These are phyloP conservation scores for Guadua angustifolia DNA, from an alignment of 176 grass and related monocot species.

Conservation along the genomic window DNA sequence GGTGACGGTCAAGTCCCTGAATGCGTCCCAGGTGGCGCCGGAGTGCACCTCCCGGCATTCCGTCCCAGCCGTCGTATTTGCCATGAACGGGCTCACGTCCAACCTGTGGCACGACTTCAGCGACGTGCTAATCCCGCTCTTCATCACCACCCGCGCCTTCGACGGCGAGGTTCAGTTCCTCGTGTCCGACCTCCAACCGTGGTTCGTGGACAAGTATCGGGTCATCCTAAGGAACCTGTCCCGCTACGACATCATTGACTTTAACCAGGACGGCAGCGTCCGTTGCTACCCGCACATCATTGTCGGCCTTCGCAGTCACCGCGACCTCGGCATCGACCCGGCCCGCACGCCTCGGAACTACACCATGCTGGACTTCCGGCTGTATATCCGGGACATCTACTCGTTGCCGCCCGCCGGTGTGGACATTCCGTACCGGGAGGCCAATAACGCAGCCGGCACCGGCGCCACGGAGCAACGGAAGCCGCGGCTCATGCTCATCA, in stretches of 20 bases:
- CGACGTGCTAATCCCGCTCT: constrained; percentile 72
- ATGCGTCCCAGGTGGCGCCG: constrained; percentile 47
- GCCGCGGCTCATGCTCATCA: constrained; percentile 61
- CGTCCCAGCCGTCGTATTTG: constrained; percentile 61
- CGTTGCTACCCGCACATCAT: constrained; percentile 64
- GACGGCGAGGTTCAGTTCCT: constrained; percentile 73
- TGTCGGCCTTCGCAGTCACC: constrained; percentile 69
- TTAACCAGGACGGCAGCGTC: constrained; percentile 49
- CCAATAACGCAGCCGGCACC: not conserved
- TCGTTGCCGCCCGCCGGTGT: constrained; percentile 36
- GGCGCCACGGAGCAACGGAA: not conserved
- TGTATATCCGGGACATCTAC: constrained; percentile 59
- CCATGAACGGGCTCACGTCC: constrained; percentile 70
- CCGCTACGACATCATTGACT: constrained; percentile 57
- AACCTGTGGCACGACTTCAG: constrained; percentile 80
- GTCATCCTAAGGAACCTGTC: constrained; percentile 59
- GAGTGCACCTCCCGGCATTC: constrained; percentile 52
- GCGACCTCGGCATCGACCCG: constrained; percentile 68
- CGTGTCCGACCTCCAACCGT: constrained; percentile 57
- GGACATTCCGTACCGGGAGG: constrained; percentile 51
- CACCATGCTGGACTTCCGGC: constrained; percentile 61
- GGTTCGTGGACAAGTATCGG: constrained; percentile 69
- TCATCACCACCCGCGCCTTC: constrained; percentile 52
- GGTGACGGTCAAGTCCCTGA: constrained; percentile 54
- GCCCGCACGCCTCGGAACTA: constrained; percentile 51